Evolutionary conservation across 2,329 filamentous ascomycete genomes (phyloP), one percentile per base, ranked within the genome.

Genomic region (Fusarium sp.): DNA sequence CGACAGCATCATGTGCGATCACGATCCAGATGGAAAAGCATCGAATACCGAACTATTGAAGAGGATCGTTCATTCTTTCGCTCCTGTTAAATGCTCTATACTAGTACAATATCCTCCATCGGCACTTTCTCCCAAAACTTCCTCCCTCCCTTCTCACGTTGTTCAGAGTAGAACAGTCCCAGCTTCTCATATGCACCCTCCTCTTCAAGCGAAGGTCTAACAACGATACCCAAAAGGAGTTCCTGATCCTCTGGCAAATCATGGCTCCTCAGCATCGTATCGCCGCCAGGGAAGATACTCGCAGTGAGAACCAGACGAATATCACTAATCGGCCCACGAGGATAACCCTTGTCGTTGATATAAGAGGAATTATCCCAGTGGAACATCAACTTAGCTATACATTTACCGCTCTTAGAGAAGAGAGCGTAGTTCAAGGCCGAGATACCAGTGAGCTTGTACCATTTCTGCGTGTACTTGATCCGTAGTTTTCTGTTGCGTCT

Each of bases 1-100:
- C 34, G 2, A 18, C 5, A 38, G 3, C 4, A 6, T 11, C 2
- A 11, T 38, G 18, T 9, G 34, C 1, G 9, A n/a, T 6, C 1
- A 5, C 2, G 1, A 38, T 3, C 0, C 3, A 11, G 32, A 38
- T 0, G 0, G 16, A 3, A 18, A 18, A 38, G 34, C 16, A 11
- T 38, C 0, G 1, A n/a, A 2, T 11, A 11, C 18, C 0, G 5
- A 4, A 11, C 16, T 11, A 38, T 4, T 11, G 9, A n/a, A n/a
- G 0, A 38, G 5, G 1, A 11, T 0, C 5, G 18, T 10, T 2
- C 6, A 5, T 7, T 38, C 34, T 38, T n/a, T 12, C 9, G 9
- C 5, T 2, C 3, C 9, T 1, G 2, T 18, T 8, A 0, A 13
- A 11, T 6, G 2, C 32, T n/a, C 11, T 54, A 57, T 0, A 57